phyloP scores from a whole-genome alignment of 139 green algal genomes.

The Deuterostichococcus epilithicus region DNA sequence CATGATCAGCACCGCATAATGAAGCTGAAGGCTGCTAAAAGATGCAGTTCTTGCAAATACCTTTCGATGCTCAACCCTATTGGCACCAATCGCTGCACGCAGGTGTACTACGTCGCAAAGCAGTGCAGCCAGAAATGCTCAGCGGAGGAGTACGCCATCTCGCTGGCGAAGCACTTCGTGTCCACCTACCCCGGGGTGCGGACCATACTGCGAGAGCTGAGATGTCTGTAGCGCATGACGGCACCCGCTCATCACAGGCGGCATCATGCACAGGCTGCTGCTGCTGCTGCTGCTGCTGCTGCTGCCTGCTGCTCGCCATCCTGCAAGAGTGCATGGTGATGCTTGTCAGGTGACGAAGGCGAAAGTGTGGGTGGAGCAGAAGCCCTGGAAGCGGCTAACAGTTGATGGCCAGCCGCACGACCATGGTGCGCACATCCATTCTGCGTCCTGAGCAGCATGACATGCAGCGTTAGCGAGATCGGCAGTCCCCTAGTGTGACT shows the following conservation, averaged over 20 bases:
- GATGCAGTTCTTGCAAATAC: too few species aligned
- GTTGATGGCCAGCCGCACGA: constrained; percentile 59
- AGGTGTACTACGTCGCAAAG: constrained; percentile 85
- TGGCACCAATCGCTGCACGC: neutral
- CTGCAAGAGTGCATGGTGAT: neutral
- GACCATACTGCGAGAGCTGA: neutral
- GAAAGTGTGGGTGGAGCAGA: constrained; percentile 82
- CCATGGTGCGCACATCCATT: constrained; percentile 54
- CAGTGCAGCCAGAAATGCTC: constrained; percentile 48
- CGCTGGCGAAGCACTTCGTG: constrained; percentile 83
- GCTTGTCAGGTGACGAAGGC: constrained; percentile 63
- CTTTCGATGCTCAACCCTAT: too few species aligned
- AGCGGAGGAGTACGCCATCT: constrained; percentile 83
- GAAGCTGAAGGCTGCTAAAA: too few species aligned
- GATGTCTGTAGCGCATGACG: neutral
- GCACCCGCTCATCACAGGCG: too few species aligned
- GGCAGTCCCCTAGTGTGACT: too few species aligned
- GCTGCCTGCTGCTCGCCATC: neutral
- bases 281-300: neutral
- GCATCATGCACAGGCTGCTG: neutral
- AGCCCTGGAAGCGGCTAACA: constrained; percentile 72
- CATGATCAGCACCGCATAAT: too few species aligned
- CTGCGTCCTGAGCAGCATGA: neutral
- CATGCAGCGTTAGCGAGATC: neutral
- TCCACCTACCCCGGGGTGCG: constrained; percentile 57